phyloP scores from a whole-genome alignment of 139 green algal genomes.

The Coccomyxa sp. region DNA sequence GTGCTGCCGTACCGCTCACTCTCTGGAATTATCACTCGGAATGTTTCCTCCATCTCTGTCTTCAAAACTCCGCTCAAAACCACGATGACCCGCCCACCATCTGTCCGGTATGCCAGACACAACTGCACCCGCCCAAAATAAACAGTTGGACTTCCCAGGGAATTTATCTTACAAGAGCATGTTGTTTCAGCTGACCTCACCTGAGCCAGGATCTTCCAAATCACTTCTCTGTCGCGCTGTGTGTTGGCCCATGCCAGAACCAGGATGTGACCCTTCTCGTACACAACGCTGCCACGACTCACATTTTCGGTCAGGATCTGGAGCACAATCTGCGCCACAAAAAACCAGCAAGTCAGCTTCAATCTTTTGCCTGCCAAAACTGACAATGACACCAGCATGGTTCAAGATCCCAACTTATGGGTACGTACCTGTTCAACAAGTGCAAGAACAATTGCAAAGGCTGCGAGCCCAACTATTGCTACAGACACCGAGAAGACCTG shows the following conservation, averaged over 20 bases:
- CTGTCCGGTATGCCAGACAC: slow-evolving; percentile 41
- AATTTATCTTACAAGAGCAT: not conserved
- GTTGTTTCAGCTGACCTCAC: not conserved
- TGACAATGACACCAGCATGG: not conserved
- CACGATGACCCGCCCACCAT: slow-evolving; percentile 37
- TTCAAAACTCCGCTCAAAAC: slow-evolving; percentile 42
- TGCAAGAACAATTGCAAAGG: slow-evolving; percentile 64
- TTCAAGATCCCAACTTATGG: not conserved
- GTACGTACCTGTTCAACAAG: slow-evolving; percentile 48
- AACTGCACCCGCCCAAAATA: slow-evolving; percentile 7
- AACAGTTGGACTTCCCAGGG: not conserved
- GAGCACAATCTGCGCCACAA: not conserved
- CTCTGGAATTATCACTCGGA: slow-evolving; percentile 25
- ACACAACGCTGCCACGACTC: slow-evolving; percentile 37
- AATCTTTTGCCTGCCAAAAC: too few species aligned
- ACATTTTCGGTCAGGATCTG: slow-evolving; percentile 17
- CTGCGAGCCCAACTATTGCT: slow-evolving; percentile 38
- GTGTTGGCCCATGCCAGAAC: slow-evolving; percentile 41
- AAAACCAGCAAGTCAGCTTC: not conserved
- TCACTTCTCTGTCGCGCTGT: slow-evolving; percentile 44
- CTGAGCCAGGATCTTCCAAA: slow-evolving; percentile 54
- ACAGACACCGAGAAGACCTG: slow-evolving; percentile 39
- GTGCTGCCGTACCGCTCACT: slow-evolving; percentile 23
- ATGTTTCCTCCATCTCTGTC: slow-evolving; percentile 51
- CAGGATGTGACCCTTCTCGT: slow-evolving; percentile 41